Conservation (phyloP, 768 basidiomycete species). For the Phlegmacium glaucopus region DNA sequence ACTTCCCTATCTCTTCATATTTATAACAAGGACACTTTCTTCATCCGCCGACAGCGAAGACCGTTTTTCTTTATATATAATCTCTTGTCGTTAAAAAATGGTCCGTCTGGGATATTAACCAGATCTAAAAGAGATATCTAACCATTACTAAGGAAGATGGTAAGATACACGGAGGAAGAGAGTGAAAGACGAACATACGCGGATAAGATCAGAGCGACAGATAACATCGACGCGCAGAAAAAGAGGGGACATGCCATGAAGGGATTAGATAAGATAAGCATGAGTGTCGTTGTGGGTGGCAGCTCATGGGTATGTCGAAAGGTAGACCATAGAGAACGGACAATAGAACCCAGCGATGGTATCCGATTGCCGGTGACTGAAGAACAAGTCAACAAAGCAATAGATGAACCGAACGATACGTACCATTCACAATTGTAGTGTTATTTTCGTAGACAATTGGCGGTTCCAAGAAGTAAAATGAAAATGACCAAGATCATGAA, state of each 20-base stretch:
- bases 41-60: no score
- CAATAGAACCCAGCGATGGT: conserved; percentile 46
- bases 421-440: conserved; percentile 60
- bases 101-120: no score
- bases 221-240: conserved; percentile 53
- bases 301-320: conserved; percentile 29
- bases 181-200: conserved; percentile 37
- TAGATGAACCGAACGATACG: conserved; percentile 17
- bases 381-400: neutral
- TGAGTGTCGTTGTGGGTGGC: conserved; percentile 33
- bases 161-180: neutral
- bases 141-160: neutral
- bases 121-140: no score
- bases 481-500: conserved; percentile 53
- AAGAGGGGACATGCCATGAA: conserved; percentile 65
- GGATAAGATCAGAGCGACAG: conserved; percentile 52
- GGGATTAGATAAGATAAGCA: conserved; percentile 62
- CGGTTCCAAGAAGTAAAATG: conserved; percentile 53
- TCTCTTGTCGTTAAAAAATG: no score
- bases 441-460: conserved; percentile 62
- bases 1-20: no score
- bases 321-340: conserved; percentile 42
- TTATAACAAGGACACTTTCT: no score
- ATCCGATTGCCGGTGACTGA: conserved; percentile 63
- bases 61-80: no score